Evolutionary conservation across 129 eudicot species (phyloP).

Genomic region (Ambrosia trifida): DNA sequence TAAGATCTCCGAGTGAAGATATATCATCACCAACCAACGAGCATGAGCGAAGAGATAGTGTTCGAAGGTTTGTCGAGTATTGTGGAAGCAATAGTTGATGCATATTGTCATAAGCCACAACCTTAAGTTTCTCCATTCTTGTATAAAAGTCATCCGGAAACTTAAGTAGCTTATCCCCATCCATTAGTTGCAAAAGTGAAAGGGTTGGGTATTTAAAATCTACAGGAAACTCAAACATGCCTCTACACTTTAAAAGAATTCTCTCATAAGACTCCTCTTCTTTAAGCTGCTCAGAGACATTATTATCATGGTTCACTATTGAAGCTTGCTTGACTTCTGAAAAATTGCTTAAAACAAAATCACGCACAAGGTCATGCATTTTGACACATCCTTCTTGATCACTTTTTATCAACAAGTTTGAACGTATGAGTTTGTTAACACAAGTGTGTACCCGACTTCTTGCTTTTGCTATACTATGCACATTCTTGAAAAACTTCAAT

Average conservation of each 20-base stretch:
- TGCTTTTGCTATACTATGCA: not conserved
- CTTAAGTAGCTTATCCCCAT: not conserved
- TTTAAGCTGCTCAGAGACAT: not conserved
- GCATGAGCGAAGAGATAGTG: too few species aligned
- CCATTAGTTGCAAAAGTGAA: not conserved
- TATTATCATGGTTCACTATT: not conserved
- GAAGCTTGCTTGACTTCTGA: constrained; percentile 5
- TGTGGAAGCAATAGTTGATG: too few species aligned
- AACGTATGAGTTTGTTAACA: constrained; percentile 1
- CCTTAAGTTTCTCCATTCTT: not conserved
- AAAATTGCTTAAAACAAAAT: not conserved
- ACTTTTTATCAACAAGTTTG: not conserved
- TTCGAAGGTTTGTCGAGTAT: too few species aligned
- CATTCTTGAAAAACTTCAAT: not conserved
- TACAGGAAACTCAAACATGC: not conserved
- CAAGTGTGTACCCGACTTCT: not conserved
- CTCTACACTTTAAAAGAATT: not conserved
- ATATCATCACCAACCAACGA: too few species aligned
- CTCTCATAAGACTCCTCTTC: not conserved
- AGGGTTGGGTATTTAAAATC: not conserved
- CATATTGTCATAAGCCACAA: too few species aligned
- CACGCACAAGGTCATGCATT: not conserved
- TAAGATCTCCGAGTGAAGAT: too few species aligned
- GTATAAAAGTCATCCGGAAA: not conserved
- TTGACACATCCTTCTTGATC: not conserved